Percentiles rank a stretch among this genome's conserved stretches.
Conservation (phyloP, 1,284 basidiomycete genomes). For the Tremellales sp. region DNA sequence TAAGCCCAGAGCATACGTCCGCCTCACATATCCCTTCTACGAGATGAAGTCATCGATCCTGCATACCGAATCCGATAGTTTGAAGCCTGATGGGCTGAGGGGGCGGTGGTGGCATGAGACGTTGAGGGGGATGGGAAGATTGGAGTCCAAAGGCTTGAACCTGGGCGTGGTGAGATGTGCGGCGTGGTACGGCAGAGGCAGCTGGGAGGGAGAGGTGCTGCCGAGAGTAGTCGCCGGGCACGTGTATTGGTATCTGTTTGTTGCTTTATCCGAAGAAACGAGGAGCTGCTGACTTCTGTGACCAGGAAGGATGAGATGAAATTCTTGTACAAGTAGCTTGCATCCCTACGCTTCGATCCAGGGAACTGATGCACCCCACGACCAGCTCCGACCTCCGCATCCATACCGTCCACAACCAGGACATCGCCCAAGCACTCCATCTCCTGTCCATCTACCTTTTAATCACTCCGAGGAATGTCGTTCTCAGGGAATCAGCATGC, state of each 20-base stretch:
- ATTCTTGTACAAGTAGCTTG: slow-evolving; percentile 58
- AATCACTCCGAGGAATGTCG: slow-evolving; percentile 18
- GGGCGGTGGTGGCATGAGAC: slow-evolving; percentile 91
- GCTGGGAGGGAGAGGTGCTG: slow-evolving; percentile 53
- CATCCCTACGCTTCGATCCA: not conserved
- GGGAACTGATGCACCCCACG: slow-evolving; percentile 28
- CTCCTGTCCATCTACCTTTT: slow-evolving; percentile 51
- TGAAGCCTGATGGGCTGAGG: slow-evolving; percentile 66
- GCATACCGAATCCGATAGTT: slow-evolving; percentile 58
- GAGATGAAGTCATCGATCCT: slow-evolving; percentile 60
- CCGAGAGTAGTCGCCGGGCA: slow-evolving; percentile 68
- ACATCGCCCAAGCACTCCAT: slow-evolving; percentile 71
- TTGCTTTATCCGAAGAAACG: not conserved
- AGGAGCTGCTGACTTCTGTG: not conserved
- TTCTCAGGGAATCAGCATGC: slow-evolving; percentile 58
- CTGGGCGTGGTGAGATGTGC: slow-evolving; percentile 61
- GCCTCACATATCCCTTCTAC: slow-evolving; percentile 77
- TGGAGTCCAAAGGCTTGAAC: slow-evolving; percentile 56
- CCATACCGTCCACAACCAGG: slow-evolving; percentile 73
- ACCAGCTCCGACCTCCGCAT: slow-evolving; percentile 65
- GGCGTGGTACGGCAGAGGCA: slow-evolving; percentile 40
- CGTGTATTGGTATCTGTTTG: slow-evolving; percentile 68
- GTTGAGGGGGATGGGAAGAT: slow-evolving; percentile 71
- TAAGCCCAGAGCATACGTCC: slow-evolving; percentile 68
- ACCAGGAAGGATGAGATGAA: slow-evolving; percentile 73